Evolutionary conservation across 345 rosid species (phyloP), one percentile per base, ranked within the genome.

Genomic region (Acer negundo): DNA sequence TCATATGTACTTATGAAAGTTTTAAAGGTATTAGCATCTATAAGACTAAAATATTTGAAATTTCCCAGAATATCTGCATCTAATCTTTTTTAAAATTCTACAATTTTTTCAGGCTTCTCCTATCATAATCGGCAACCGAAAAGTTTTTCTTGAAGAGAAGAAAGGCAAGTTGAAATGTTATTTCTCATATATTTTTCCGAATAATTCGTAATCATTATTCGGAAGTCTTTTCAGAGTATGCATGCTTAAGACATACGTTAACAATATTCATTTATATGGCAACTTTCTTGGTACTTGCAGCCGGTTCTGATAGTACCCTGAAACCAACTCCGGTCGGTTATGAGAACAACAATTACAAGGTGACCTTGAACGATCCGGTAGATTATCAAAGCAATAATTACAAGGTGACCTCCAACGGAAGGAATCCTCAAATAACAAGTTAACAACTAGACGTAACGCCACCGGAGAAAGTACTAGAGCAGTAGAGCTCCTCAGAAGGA

Each of bases 81-180:
- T 15, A 65, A 31, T 35, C 8, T 16, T 65, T 31, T 12, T 28
- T 31, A 31, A 31, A 69, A n/a, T 31, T 31, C 20, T 28, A 65
- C 46, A 46, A 69, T 46, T n/a, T 71, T 77, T 81, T 62, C 89
- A 88, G 86, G 92, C 78, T 67, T 67, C 82, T 62, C 84, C 94
- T 6, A 72, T 92, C 51, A 69, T 68, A 46, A 85, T 92, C 24
- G 98, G 93, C 16, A 84, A 80, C 73, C 74, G 95, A 35, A 79
- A 63, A 71, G 95, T 92, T 49, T 88, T 88, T 47, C 85, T 94
- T 15, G 97, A 92, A 81, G 90, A 77, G 64, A 94, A 92, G 75
- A 87, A 90, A 86, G 97, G 97, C 79, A 82, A 80, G 84, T 77
- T 67, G 19, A 15, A 53, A 53, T 53, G 3, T 15, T 16, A 16